A percentile compares a stretch with the other conserved stretches of the same genome.
Conservation (phyloP, 495 filamentous ascomycete species). For the Staphylotrichum longicolle region DNA sequence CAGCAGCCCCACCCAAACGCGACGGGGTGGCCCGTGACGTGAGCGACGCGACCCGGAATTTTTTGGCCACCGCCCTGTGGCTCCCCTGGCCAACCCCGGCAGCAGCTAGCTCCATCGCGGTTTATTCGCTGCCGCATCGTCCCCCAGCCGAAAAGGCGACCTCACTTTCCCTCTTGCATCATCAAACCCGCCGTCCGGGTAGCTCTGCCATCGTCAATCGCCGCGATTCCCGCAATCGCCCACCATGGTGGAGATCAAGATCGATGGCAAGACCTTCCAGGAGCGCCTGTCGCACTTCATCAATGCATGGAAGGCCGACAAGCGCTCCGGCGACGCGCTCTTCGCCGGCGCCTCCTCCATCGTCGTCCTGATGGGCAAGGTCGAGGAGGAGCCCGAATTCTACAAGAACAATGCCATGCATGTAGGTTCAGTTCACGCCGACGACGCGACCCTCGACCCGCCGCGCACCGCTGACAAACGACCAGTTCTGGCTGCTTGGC, state of each 20-base stretch:
- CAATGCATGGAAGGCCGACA: conserved; percentile 92
- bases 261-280: conserved; percentile 89
- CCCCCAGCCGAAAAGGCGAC: conserved; percentile 4
- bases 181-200: conserved; percentile 17
- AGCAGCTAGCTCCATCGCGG: conserved; percentile 8
- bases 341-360: conserved; percentile 85
- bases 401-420: conserved; percentile 95
- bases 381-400: conserved; percentile 76
- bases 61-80: conserved; percentile 22
- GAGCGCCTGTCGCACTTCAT: conserved; percentile 83
- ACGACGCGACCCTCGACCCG: not conserved
- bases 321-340: conserved; percentile 72
- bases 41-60: conserved; percentile 23
- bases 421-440: conserved; percentile 52
- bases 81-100: not conserved
- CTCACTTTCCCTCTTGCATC: conserved; percentile 1
- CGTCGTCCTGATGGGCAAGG: conserved; percentile 88
- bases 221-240: conserved; percentile 30
- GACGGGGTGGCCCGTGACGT: conserved; percentile 20
- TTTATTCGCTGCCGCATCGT: conserved; percentile 15
- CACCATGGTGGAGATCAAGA: conserved; percentile 68
- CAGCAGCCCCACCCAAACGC: conserved; percentile 20
- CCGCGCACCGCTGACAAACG: conserved; percentile 22
- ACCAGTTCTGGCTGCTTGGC: conserved; percentile 94
- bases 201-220: conserved; percentile 30